Evolutionary conservation across 192 early-diverging fungal species (phyloP), one percentile per base, ranked within the genome.

Genomic region (Entomortierella lignicola): DNA sequence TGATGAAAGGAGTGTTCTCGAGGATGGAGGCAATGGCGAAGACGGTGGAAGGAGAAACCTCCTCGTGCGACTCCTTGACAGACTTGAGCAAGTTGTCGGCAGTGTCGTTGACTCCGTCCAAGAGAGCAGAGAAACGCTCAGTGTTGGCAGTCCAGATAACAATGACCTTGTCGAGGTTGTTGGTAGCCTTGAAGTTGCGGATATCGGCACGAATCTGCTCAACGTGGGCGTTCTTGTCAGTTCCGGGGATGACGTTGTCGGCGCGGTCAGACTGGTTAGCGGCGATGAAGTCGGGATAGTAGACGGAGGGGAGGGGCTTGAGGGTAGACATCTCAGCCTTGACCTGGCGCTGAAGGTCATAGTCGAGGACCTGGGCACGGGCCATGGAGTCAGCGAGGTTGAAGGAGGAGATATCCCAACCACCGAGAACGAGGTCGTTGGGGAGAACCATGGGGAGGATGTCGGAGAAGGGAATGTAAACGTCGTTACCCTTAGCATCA

Each of bases 141-240:
- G 98, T 99, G 90, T 98, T 99, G 85, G 98, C 98, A 30, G 98
- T 97, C 98, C 98, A 99, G 80, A 99, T 87, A 21, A 99, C 93
- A 64, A 99, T 91, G 56, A 99, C 92, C 85, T 92, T 92, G 82
- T 99, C 97, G 27, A 99, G 87, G 21, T 83, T 65, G 85, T 99
- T 94, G 71, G 83, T 69, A 63, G 85, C 85, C 92, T 98, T 98
- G 85, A 99, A 99, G 62, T 96, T 91, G 73, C 95, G 93, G 72
- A 99, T 99, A 80, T 99, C 95, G 77, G 90, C 88, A 81, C 96
- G 93, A 82, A 99, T 92, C 50, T 94, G 87, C 52, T 98, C 98
- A 34, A 97, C 83, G 75, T 99, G 96, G 60, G 89, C 95, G 71
- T 91, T 89, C 91, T 97, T 98, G 84, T 92, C 85, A 56, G 86